These are phyloP conservation scores for Sanghuangporus baumii DNA, from an alignment of 1,284 basidiomycete species.

Conservation along the genomic window DNA sequence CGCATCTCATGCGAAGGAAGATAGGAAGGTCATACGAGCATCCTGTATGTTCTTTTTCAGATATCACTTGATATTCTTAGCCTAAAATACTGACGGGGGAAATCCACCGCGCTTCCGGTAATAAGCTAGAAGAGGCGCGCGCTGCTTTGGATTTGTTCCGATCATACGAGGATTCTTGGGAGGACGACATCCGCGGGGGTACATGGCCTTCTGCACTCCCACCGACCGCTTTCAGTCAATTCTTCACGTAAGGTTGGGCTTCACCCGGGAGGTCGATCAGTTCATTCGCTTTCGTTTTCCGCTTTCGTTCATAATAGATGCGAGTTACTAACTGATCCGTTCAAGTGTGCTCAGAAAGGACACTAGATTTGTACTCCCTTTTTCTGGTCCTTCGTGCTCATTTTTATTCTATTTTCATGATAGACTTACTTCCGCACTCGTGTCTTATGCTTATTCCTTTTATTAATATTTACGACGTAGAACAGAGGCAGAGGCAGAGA, in stretches of 20 bases:
- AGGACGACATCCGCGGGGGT: conserved; percentile 40
- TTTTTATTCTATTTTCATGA: too few relatives aligned
- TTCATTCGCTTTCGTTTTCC: neutral
- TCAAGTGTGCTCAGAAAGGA: too few relatives aligned
- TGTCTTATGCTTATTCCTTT: neutral
- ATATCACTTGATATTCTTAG: neutral
- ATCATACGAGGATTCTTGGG: conserved; percentile 45
- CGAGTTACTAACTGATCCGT: neutral
- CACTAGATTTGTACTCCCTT: too few relatives aligned
- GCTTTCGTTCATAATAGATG: neutral
- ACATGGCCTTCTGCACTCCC: conserved; percentile 52
- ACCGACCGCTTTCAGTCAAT: conserved; percentile 29
- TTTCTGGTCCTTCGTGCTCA: too few relatives aligned
- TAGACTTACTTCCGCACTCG: too few relatives aligned
- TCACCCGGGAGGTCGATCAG: neutral
- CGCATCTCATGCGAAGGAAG: conserved; percentile 45
- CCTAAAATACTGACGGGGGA: neutral
- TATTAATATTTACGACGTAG: neutral
- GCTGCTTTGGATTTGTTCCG: conserved; percentile 53
- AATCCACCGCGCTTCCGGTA: neutral
- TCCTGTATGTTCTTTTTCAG: conserved; percentile 35
- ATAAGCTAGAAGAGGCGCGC: conserved; percentile 46
- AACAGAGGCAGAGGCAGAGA: neutral
- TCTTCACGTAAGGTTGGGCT: neutral
- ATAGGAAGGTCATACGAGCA: conserved; percentile 44